Conservation (phyloP, 192 early-diverging fungal genomes). For the Podila epicladia region DNA sequence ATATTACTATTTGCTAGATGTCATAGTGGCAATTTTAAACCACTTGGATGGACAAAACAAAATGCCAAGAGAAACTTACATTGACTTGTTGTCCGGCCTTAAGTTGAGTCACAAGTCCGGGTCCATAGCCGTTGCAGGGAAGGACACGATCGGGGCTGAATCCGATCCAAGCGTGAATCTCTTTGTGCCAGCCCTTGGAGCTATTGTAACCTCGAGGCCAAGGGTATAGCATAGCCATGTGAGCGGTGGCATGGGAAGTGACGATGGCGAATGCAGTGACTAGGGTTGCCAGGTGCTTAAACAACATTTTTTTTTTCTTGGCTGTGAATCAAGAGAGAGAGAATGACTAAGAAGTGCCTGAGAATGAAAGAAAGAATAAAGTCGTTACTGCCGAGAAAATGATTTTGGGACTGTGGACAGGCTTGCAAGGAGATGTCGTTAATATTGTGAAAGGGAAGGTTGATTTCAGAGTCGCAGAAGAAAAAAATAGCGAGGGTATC, state of each 20-base stretch:
- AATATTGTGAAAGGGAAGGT: too few relatives aligned
- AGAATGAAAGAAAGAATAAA: not conserved
- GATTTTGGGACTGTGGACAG: too few relatives aligned
- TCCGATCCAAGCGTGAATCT: slow-evolving; percentile 27
- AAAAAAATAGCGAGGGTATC: too few relatives aligned
- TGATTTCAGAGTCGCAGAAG: too few relatives aligned
- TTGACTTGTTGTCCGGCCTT: slow-evolving; percentile 30
- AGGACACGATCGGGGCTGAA: not conserved
- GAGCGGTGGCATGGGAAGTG: slow-evolving; percentile 5
- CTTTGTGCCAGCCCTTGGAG: not conserved
- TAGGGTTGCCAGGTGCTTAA: not conserved
- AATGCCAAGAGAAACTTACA: slow-evolving; percentile 7
- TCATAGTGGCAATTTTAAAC: not conserved
- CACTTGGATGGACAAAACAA: too few relatives aligned
- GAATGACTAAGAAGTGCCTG: not conserved
- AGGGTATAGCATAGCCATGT: slow-evolving; percentile 30
- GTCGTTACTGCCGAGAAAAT: not conserved
- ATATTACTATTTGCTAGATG: not conserved
- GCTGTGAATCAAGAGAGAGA: not conserved
- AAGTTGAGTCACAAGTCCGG: slow-evolving; percentile 21
- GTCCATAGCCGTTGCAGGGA: slow-evolving; percentile 33
- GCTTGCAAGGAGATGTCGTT: too few relatives aligned
- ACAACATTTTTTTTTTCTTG: not conserved
- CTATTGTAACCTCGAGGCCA: slow-evolving; percentile 12
- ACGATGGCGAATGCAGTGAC: not conserved